phyloP scores from a whole-genome alignment of 768 basidiomycete genomes.

The Neoboletus brunneissimus region DNA sequence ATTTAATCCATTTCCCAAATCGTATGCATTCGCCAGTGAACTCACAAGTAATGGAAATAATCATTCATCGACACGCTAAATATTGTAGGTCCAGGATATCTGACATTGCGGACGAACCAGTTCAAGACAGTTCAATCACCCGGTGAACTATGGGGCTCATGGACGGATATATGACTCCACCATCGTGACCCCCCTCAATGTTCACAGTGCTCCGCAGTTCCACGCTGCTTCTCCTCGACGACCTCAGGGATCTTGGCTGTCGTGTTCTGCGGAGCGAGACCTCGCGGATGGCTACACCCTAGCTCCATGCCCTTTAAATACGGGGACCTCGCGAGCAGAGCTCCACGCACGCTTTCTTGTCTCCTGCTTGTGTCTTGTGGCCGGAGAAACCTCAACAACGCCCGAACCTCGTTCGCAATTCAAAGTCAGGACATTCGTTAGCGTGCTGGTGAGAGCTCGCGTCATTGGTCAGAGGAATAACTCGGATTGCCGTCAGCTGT shows the following conservation, averaged over 20 bases:
- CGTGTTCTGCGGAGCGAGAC: conserved; percentile 20
- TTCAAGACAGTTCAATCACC: background rate
- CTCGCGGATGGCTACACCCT: conserved; percentile 15
- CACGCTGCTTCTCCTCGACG: conserved; percentile 18
- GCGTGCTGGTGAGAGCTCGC: conserved; percentile 17
- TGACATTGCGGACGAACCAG: conserved; percentile 2
- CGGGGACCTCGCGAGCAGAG: conserved; percentile 11
- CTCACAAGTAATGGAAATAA: too few species aligned
- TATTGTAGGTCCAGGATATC: background rate
- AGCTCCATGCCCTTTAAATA: conserved; percentile 29
- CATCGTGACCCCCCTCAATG: conserved; percentile 4
- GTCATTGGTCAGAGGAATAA: conserved; percentile 10
- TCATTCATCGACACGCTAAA: background rate
- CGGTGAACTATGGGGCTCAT: conserved; percentile 1
- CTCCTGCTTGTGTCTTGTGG: conserved; percentile 23
- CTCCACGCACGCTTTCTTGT: conserved; percentile 22
- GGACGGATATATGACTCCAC: conserved; percentile 9
- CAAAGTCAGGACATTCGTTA: conserved; percentile 24
- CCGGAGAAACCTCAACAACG: conserved; percentile 22
- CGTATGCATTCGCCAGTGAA: background rate
- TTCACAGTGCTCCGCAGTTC: conserved; percentile 23
- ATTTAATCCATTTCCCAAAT: background rate
- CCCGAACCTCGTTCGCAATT: conserved; percentile 30
- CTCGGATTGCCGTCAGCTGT: conserved; percentile 17
- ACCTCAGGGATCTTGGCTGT: conserved; percentile 19